Evolutionary conservation across 257 asterid genomes (phyloP).

Genomic region (Orobanche coerulescens): DNA sequence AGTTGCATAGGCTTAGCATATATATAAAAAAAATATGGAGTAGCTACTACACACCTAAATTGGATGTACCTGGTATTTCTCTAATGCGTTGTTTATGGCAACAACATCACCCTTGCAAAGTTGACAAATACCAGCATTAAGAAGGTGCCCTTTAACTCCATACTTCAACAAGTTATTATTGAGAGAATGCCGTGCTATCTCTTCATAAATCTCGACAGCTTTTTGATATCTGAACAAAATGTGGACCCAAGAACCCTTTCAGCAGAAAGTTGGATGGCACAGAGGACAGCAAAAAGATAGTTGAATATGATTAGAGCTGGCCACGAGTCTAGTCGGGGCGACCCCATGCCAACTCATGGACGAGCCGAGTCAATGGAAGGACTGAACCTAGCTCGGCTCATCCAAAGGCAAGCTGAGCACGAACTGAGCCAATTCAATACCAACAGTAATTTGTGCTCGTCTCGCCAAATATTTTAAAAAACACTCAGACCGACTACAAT

Average conservation of each 20-base stretch:
- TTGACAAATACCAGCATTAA: constrained; percentile 97
- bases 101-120: constrained; percentile 91
- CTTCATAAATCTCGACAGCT: constrained; percentile 85
- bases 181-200: constrained; percentile 80
- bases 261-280: no score
- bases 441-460: no score
- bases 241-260: constrained; percentile 18
- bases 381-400: no score
- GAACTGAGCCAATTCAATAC: no score
- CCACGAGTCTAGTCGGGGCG: no score
- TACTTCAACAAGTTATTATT: constrained; percentile 81
- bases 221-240: constrained; percentile 62
- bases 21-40: background rate
- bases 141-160: constrained; percentile 98
- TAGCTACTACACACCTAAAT: constrained; percentile 8
- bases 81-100: constrained; percentile 84
- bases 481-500: no score
- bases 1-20: constrained; percentile 11
- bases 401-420: no score
- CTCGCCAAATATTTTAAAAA: no score
- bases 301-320: no score
- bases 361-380: no score
- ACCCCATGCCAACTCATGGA: no score
- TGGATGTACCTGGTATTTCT: constrained; percentile 66
- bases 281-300: no score